A percentile compares a stretch with the other conserved stretches of the same genome.
These are phyloP conservation scores for Schoenoplectus tabernaemontani DNA, from an alignment of 202 grass and related monocot genomes.

Conservation along the genomic window DNA sequence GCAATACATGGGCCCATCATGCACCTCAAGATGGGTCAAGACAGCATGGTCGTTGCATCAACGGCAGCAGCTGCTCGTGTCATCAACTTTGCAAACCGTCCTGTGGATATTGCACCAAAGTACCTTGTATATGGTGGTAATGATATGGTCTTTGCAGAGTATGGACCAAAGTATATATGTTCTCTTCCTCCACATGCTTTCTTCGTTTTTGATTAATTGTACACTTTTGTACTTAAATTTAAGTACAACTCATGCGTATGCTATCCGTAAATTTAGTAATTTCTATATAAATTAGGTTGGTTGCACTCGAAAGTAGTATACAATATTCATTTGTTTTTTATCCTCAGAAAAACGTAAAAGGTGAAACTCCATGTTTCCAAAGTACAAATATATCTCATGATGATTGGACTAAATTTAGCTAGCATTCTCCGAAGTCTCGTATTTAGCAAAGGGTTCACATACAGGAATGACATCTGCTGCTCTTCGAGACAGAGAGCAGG, in stretches of 20 bases:
- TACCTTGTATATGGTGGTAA: conserved; percentile 21
- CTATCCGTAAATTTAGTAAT: neutral
- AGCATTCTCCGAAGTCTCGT: neutral
- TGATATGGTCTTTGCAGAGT: conserved; percentile 23
- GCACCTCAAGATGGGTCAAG: conserved; percentile 17
- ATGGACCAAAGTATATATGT: conserved; percentile 17
- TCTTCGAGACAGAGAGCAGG: no score
- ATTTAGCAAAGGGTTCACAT: no score
- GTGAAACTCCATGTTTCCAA: neutral
- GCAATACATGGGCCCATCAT: conserved; percentile 23
- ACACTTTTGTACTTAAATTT: neutral
- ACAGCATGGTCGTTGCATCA: conserved; percentile 21
- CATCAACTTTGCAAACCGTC: conserved; percentile 17
- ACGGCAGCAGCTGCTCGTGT: conserved; percentile 6
- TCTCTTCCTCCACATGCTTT: neutral
- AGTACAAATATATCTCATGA: neutral
- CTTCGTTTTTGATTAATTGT: neutral
- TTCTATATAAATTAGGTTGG: neutral
- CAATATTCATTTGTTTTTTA: no score
- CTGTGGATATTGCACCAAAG: neutral
- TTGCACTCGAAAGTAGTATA: no score
- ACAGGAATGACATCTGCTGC: no score
- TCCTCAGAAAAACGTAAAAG: neutral
- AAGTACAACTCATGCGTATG: neutral
- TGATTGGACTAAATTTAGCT: neutral